Evolutionary conservation across 192 early-diverging fungal species (phyloP).

Genomic region (Spizellomyces sp.): DNA sequence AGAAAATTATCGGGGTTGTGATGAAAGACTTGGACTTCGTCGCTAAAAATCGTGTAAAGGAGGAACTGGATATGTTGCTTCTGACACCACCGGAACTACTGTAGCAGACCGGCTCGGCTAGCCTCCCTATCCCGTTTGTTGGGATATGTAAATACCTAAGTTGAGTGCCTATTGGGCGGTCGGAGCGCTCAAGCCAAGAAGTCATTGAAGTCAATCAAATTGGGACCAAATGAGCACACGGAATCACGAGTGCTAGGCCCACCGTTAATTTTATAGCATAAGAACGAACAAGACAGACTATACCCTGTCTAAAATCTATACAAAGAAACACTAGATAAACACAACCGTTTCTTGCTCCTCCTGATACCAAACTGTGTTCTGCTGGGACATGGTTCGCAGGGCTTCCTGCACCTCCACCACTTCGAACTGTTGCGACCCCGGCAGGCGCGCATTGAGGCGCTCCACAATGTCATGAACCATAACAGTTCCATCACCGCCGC

Average conservation of each 20-base stretch:
- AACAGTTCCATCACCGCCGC: slow-evolving; percentile 22
- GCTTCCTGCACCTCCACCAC: slow-evolving; percentile 31
- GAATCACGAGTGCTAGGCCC: no score
- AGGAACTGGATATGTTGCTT: slow-evolving; percentile 2
- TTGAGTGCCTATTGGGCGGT: no score
- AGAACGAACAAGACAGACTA: no score
- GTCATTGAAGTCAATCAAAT: no score
- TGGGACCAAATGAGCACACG: no score
- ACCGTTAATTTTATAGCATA: no score
- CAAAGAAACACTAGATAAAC: slow-evolving; percentile 34
- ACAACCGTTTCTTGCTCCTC: slow-evolving; percentile 45
- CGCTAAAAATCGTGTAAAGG: slow-evolving; percentile 9
- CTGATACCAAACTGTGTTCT: slow-evolving; percentile 50
- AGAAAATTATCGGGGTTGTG: slow-evolving; percentile 24
- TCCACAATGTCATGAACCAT: slow-evolving; percentile 41
- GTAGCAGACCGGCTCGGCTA: neutral
- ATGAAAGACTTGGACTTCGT: slow-evolving; percentile 15
- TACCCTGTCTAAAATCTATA: no score
- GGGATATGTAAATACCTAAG: no score
- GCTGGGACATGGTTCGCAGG: slow-evolving; percentile 37
- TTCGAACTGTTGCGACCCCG: slow-evolving; percentile 37
- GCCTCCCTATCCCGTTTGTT: no score
- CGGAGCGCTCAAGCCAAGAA: no score
- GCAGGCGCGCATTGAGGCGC: slow-evolving; percentile 36
- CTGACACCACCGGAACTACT: neutral